Conservation (phyloP, 2,329 filamentous ascomycete species). For the Tolypocladium paradoxum region DNA sequence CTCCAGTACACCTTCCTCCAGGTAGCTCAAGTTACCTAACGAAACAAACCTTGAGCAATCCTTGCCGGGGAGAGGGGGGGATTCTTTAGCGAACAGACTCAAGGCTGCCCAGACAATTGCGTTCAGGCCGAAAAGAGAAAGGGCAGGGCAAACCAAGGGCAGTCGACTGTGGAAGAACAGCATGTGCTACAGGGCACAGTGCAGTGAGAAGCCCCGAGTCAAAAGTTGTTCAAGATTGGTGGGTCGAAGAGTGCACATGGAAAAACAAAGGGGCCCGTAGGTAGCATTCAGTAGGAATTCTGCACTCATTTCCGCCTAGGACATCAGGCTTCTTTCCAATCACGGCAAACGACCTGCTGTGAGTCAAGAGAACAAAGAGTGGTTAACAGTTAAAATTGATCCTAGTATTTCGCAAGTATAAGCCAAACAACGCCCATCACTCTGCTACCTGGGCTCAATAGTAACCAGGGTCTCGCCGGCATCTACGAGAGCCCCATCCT, state of each 20-base stretch:
- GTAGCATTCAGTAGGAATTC: neutral
- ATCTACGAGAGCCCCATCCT: slow-evolving; percentile 18
- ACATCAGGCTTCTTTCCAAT: neutral
- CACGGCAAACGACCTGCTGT: neutral
- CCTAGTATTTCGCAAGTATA: neutral
- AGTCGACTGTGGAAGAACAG: neutral
- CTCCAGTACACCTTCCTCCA: no score
- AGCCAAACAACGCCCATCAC: neutral
- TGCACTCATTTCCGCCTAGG: no score
- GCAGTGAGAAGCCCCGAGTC: neutral
- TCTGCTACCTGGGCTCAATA: neutral
- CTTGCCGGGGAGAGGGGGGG: no score
- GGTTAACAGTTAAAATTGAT: neutral
- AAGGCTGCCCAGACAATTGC: no score
- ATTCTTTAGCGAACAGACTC: no score
- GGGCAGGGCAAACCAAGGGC: neutral
- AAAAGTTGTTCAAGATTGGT: neutral
- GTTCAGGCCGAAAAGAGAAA: neutral
- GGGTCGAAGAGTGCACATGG: neutral
- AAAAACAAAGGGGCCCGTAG: neutral
- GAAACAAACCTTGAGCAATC: no score
- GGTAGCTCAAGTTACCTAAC: no score
- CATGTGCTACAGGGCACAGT: neutral
- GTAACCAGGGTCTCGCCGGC: slow-evolving; percentile 1
- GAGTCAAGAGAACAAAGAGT: neutral